Conservation (phyloP, 106 monocot species). For the Phalaenopsis equestris region DNA sequence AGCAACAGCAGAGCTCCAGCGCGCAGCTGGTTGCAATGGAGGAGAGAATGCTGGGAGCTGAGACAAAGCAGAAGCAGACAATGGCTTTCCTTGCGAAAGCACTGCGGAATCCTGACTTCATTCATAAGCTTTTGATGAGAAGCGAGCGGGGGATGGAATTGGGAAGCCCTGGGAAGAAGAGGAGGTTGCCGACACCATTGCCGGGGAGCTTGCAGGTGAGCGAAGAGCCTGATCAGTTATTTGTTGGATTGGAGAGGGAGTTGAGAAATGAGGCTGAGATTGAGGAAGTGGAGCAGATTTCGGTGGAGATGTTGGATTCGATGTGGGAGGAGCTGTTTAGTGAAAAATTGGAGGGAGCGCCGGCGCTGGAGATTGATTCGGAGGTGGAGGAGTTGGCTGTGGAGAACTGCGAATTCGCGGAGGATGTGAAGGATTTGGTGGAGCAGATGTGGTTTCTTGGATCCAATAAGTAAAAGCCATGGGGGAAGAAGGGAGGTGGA, state of each 20-base stretch:
- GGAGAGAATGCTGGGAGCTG: conserved; percentile 28
- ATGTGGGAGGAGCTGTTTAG: conserved; percentile 39
- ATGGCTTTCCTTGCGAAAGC: conserved; percentile 41
- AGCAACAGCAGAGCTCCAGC: conserved; percentile 43
- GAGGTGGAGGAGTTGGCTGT: conserved; percentile 13
- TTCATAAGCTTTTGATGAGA: conserved; percentile 14
- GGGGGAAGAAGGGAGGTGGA: background rate
- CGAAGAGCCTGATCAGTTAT: background rate
- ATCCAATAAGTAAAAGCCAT: conserved; percentile 7
- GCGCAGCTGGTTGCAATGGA: conserved; percentile 38
- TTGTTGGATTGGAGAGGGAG: background rate
- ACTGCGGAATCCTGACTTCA: conserved; percentile 23
- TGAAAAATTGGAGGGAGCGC: conserved; percentile 6
- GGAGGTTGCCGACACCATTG: conserved; percentile 11
- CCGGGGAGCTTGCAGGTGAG: background rate
- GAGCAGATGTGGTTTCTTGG: conserved; percentile 23
- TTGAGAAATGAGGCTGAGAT: conserved; percentile 7
- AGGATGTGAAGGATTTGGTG: conserved; percentile 26
- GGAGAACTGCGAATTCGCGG: conserved; percentile 17
- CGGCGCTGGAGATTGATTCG: background rate
- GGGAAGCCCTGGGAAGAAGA: conserved; percentile 18
- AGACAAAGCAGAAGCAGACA: conserved; percentile 36
- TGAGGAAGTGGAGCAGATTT: conserved; percentile 2
- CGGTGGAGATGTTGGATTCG: conserved; percentile 10
- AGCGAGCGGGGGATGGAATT: conserved; percentile 7